Percentiles rank a stretch among this genome's conserved stretches.
Conservation (phyloP, 768 basidiomycete genomes). For the Suillus variegatus region DNA sequence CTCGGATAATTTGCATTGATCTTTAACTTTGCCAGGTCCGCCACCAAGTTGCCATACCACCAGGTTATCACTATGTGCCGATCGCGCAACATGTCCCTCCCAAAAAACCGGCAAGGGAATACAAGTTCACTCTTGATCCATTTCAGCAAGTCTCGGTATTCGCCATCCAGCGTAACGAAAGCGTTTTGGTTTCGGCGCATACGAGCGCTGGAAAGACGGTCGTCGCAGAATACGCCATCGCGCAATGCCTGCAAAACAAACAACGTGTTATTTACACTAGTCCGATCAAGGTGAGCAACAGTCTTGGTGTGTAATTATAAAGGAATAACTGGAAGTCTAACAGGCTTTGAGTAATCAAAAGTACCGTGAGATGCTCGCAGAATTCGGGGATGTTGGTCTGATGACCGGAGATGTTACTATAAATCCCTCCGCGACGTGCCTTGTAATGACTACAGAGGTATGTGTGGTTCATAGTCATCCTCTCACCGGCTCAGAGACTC, state of each 20-base stretch:
- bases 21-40: slow-evolving; percentile 60
- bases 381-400: slow-evolving; percentile 96
- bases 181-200: slow-evolving; percentile 96
- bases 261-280: slow-evolving; percentile 98
- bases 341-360: slow-evolving; percentile 99
- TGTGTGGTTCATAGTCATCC: background rate
- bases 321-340: slow-evolving; percentile 20
- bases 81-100: slow-evolving; percentile 92
- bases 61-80: slow-evolving; percentile 86
- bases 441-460: slow-evolving; percentile 99
- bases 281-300: slow-evolving; percentile 89
- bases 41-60: slow-evolving; percentile 95
- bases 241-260: slow-evolving; percentile 89
- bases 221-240: slow-evolving; percentile 99
- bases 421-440: slow-evolving; percentile 93
- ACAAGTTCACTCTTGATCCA: slow-evolving; percentile 96
- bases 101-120: slow-evolving; percentile 86
- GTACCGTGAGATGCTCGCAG: slow-evolving; percentile 95
- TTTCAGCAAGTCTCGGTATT: slow-evolving; percentile 95
- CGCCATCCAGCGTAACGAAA: slow-evolving; percentile 96
- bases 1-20: slow-evolving; percentile 3
- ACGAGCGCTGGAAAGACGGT: slow-evolving; percentile 99
- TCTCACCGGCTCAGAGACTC: background rate
- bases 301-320: slow-evolving; percentile 15
- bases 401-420: slow-evolving; percentile 99